These are phyloP conservation scores for Mycena sanguinolenta DNA, from an alignment of 768 basidiomycete species.

Conservation along the genomic window DNA sequence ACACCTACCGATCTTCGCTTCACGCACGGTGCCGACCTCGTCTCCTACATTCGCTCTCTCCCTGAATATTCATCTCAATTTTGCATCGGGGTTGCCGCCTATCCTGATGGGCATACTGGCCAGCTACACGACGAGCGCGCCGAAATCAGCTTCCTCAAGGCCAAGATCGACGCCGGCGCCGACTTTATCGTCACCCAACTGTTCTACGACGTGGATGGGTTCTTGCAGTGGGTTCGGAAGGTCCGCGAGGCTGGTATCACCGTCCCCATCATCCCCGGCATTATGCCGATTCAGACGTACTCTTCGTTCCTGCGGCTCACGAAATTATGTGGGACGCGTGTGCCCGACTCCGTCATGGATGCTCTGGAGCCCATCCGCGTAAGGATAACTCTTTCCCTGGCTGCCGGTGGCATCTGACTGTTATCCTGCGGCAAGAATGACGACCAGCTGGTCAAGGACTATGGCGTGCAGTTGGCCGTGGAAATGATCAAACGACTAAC, in stretches of 20 bases:
- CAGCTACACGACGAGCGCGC: constrained; percentile 67
- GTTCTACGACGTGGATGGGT: constrained; percentile 95
- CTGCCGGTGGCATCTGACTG: background rate
- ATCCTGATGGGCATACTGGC: constrained; percentile 91
- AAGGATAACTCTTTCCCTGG: constrained; percentile 41
- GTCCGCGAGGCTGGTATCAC: constrained; percentile 86
- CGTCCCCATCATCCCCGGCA: constrained; percentile 92
- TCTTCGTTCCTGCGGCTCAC: constrained; percentile 92
- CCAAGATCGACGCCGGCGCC: constrained; percentile 94
- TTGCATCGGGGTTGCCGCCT: constrained; percentile 97
- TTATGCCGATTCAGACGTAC: constrained; percentile 99
- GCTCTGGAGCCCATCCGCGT: constrained; percentile 86
- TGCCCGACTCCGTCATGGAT: constrained; percentile 76
- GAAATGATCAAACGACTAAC: constrained; percentile 79
- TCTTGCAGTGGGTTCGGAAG: constrained; percentile 82
- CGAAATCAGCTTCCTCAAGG: constrained; percentile 79
- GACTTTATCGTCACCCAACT: constrained; percentile 97
- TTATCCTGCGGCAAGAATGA: constrained; percentile 73
- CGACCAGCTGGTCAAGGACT: constrained; percentile 94
- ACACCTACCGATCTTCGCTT: constrained; percentile 88
- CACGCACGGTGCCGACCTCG: constrained; percentile 88
- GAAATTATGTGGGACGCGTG: constrained; percentile 86
- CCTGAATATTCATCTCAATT: constrained; percentile 87
- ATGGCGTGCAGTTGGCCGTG: constrained; percentile 89
- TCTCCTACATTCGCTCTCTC: constrained; percentile 85